phyloP scores from a whole-genome alignment of 257 asterid species.

The Solanum habrochaites region DNA sequence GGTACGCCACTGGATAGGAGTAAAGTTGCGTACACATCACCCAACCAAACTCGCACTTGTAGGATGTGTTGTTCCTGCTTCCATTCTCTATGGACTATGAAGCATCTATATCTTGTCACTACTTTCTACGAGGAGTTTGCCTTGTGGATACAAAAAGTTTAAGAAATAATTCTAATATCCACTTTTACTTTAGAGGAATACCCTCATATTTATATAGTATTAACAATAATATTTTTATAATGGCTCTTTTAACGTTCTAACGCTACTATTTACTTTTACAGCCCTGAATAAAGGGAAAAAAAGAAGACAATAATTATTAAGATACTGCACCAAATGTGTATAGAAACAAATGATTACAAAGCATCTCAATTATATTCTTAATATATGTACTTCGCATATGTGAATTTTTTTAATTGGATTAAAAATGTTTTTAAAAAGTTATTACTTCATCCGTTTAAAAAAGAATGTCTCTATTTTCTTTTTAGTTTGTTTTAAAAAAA shows the following conservation, averaged over 20 bases:
- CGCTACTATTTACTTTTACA: background rate
- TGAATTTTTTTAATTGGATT: background rate
- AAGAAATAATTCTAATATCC: background rate
- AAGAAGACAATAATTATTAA: background rate
- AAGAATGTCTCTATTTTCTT: no score
- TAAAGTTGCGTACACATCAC: background rate
- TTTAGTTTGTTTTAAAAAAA: no score
- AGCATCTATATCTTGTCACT: background rate
- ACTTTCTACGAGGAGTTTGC: no score
- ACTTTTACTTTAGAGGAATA: background rate
- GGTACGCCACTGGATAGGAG: background rate
- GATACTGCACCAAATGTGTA: background rate
- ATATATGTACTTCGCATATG: background rate
- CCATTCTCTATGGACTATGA: background rate
- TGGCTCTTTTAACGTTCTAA: background rate
- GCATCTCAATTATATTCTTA: background rate
- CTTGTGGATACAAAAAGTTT: no score
- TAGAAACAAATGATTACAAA: background rate
- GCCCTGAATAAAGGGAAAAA: background rate
- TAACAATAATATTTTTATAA: background rate
- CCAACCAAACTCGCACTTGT: background rate
- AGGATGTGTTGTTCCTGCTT: background rate
- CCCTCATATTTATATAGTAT: background rate
- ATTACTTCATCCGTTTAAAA: no score
- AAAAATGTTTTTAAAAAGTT: accelerated